These are phyloP conservation scores for Epichloe festucae DNA, from an alignment of 2,329 filamentous ascomycete genomes.

Conservation along the genomic window DNA sequence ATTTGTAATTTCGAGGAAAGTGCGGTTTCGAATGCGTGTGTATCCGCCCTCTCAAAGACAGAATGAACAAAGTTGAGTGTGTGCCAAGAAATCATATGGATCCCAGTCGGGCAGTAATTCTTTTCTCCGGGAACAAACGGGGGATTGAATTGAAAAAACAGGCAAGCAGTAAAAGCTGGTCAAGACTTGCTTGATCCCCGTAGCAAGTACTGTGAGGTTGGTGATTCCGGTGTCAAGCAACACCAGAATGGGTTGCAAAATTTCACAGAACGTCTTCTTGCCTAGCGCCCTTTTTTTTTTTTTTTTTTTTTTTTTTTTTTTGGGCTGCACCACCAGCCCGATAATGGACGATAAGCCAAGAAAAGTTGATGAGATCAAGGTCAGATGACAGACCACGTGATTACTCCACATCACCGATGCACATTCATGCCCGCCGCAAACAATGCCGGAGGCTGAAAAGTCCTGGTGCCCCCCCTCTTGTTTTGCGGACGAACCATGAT, in stretches of 20 bases:
- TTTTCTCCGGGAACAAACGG: neutral
- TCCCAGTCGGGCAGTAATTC: neutral
- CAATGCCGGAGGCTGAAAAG: conserved; percentile 1
- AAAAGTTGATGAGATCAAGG: neutral
- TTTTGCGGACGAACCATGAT: neutral
- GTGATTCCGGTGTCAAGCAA: neutral
- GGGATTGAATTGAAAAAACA: neutral
- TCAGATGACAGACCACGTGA: neutral
- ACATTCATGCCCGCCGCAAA: neutral
- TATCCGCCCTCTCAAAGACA: neutral
- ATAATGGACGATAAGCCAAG: neutral
- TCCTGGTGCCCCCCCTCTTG: neutral
- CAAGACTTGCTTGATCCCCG: neutral
- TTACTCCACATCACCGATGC: neutral
- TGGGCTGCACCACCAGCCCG: conserved; percentile 9
- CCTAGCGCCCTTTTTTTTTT: conserved; percentile 15
- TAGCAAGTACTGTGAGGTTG: neutral
- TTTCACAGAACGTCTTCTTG: conserved; percentile 17
- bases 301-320: conserved; percentile 15
- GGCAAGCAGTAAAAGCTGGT: neutral
- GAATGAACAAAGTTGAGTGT: neutral
- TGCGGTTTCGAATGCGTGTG: neutral
- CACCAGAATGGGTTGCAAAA: conserved; percentile 17
- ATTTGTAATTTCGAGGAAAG: neutral
- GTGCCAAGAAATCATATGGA: neutral